A percentile compares a stretch with the other conserved stretches of the same genome.
Conservation (phyloP, 179 eudicot genomes). For the Corrigiola litoralis region DNA sequence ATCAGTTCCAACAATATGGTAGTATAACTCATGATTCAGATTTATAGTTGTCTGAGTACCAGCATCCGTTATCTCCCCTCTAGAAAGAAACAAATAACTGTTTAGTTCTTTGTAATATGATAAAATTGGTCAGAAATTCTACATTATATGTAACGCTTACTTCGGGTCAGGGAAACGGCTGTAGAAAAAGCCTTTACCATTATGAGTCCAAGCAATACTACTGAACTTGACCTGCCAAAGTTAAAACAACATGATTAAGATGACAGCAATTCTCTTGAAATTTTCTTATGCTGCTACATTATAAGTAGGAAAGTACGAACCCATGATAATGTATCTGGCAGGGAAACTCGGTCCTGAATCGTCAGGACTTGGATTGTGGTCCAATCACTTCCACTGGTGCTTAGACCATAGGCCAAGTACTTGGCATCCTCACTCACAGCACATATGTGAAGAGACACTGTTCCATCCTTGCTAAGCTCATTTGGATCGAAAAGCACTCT, state of each 20-base stretch:
- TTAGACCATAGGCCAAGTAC: constrained; percentile 71
- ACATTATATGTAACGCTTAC: constrained; percentile 38
- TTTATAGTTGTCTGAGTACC: constrained; percentile 81
- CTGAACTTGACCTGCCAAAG: constrained; percentile 74
- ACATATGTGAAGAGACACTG: constrained; percentile 47
- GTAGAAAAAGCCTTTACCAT: constrained; percentile 83
- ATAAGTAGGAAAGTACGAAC: constrained; percentile 26
- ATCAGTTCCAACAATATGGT: constrained; percentile 89
- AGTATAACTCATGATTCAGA: constrained; percentile 69
- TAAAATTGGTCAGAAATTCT: background rate
- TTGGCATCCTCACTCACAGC: constrained; percentile 81
- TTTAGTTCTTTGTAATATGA: background rate
- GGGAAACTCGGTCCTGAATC: constrained; percentile 37
- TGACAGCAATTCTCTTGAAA: no score
- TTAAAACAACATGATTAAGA: background rate
- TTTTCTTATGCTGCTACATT: background rate
- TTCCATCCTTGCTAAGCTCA: constrained; percentile 70
- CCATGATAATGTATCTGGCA: constrained; percentile 73
- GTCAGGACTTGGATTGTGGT: constrained; percentile 66
- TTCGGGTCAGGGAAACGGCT: constrained; percentile 74
- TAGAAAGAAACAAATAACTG: constrained; percentile 17
- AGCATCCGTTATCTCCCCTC: constrained; percentile 60
- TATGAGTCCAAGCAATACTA: constrained; percentile 77
- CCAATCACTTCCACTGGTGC: constrained; percentile 93
- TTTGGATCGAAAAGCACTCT: constrained; percentile 83